Percentiles rank a stretch among this genome's conserved stretches.
These are phyloP conservation scores for Adansonia gregorii DNA, from an alignment of 441 rosid species.

Conservation along the genomic window DNA sequence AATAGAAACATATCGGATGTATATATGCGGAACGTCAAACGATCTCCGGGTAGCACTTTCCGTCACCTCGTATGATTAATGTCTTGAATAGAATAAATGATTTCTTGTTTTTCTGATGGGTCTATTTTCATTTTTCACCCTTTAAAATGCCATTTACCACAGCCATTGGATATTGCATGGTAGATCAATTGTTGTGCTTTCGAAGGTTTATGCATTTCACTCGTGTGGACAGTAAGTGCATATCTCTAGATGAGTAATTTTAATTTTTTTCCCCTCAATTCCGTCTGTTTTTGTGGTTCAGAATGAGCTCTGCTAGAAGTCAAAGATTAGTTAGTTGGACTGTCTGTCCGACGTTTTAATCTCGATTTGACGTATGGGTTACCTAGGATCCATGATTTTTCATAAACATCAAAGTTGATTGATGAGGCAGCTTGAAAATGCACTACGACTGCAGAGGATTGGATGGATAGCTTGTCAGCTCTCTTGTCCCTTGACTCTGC, in stretches of 20 bases:
- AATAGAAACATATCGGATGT: slow-evolving; percentile 90
- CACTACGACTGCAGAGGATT: neutral
- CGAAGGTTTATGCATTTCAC: neutral
- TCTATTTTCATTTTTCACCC: neutral
- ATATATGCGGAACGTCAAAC: slow-evolving; percentile 86
- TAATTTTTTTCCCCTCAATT: neutral
- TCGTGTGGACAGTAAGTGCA: neutral
- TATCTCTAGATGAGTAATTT: neutral
- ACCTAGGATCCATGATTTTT: neutral
- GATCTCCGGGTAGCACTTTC: slow-evolving; percentile 96
- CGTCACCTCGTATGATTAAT: slow-evolving; percentile 81
- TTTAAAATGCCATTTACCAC: neutral
- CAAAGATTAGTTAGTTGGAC: neutral
- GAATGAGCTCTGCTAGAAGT: neutral
- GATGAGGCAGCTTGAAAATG: neutral
- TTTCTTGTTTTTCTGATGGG: slow-evolving; percentile 5
- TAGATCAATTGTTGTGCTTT: neutral
- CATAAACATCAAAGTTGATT: neutral
- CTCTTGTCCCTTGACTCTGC: neutral
- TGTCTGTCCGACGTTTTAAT: neutral
- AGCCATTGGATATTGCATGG: neutral
- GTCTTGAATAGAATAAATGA: neutral
- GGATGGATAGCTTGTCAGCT: neutral
- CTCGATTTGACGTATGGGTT: slow-evolving; percentile 4
- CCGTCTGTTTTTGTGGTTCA: neutral